Conservation (phyloP, 2,329 filamentous ascomycete genomes). For the Cladosporium sp. region DNA sequence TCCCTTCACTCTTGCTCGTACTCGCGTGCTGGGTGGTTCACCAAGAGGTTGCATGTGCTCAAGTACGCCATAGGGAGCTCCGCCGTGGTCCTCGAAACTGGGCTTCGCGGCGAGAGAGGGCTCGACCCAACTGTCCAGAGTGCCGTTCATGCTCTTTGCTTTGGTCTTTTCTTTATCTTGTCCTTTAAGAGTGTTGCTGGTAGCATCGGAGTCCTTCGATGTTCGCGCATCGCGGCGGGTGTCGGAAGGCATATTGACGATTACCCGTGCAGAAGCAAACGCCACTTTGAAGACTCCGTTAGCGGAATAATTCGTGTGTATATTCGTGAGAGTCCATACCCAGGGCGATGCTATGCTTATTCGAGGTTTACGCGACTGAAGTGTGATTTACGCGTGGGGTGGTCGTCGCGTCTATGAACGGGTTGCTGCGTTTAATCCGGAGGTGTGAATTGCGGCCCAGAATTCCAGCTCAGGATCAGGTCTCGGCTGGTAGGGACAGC, state of each 20-base stretch:
- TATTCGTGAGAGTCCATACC: not conserved
- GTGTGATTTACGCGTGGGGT: not conserved
- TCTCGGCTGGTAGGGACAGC: not conserved
- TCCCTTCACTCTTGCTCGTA: conserved; percentile 52
- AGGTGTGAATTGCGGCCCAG: not conserved
- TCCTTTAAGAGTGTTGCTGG: conserved; percentile 13
- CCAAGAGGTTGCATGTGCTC: conserved; percentile 82
- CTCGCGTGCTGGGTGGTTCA: conserved; percentile 60
- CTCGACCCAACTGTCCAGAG: conserved; percentile 46
- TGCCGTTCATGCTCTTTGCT: conserved; percentile 33
- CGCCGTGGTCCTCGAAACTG: conserved; percentile 73
- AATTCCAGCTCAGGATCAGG: not conserved
- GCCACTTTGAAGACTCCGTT: conserved; percentile 4
- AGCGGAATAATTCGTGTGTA: not conserved
- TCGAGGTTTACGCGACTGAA: conserved; percentile 1
- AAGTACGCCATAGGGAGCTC: conserved; percentile 70
- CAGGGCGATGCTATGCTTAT: conserved; percentile 13
- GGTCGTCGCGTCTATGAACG: not conserved
- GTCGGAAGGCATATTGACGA: conserved; percentile 11
- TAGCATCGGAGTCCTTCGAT: not conserved
- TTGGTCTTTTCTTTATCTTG: conserved; percentile 22
- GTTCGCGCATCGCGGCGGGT: conserved; percentile 10
- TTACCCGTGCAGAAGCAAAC: conserved; percentile 10
- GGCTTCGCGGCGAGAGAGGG: conserved; percentile 55
- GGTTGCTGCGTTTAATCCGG: not conserved